These are phyloP conservation scores for Nitzschia sp. DNA, from an alignment of 108 stramenopile species.

Conservation along the genomic window DNA sequence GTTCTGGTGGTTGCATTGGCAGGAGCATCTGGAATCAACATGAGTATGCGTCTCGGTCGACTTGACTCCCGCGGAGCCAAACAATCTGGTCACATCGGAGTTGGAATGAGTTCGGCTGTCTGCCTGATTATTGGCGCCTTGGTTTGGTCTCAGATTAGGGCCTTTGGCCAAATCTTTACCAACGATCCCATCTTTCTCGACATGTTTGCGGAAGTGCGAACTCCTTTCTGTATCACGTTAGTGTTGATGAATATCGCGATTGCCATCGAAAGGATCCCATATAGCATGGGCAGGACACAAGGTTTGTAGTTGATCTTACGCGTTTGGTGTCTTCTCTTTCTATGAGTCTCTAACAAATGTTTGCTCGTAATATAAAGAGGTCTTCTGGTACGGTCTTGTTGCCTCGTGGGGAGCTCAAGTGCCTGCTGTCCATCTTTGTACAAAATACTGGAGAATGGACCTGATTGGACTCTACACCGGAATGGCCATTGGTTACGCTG, in stretches of 20 bases:
- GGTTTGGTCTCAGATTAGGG: constrained; percentile 50
- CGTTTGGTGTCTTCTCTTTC: background rate
- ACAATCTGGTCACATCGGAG: constrained; percentile 54
- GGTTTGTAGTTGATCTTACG: constrained; percentile 9
- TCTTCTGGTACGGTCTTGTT: constrained; percentile 62
- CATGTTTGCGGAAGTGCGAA: constrained; percentile 52
- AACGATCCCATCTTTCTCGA: constrained; percentile 61
- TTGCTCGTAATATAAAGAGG: constrained; percentile 21
- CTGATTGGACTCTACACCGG: constrained; percentile 70
- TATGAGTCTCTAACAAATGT: background rate
- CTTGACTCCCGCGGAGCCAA: constrained; percentile 51
- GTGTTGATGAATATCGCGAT: constrained; percentile 78
- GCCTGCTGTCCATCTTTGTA: constrained; percentile 59
- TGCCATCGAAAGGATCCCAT: constrained; percentile 72
- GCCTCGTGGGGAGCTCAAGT: constrained; percentile 75
- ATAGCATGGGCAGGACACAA: constrained; percentile 67
- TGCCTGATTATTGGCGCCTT: constrained; percentile 42
- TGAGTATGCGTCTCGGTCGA: constrained; percentile 47
- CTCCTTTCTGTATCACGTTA: constrained; percentile 56
- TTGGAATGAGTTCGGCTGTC: constrained; percentile 38
- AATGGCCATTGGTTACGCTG: constrained; percentile 49
- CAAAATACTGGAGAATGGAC: constrained; percentile 66
- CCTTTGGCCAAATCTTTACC: constrained; percentile 65
- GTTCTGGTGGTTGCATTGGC: constrained; percentile 60
- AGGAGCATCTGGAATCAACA: constrained; percentile 51